Conservation (phyloP, 495 filamentous ascomycete species). For the Trypethelium eluteriae region DNA sequence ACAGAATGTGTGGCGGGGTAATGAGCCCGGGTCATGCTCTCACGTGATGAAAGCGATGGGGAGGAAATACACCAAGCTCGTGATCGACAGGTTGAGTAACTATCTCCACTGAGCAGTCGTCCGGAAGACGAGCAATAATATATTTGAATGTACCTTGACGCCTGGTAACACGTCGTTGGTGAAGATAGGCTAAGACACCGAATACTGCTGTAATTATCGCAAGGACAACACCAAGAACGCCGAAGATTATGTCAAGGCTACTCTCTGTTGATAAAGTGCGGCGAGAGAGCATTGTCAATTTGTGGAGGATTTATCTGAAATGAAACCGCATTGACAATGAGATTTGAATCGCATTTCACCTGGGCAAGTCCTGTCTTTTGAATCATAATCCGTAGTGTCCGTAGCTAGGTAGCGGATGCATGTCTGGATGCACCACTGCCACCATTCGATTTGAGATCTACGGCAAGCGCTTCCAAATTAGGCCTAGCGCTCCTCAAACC, state of each 20-base stretch:
- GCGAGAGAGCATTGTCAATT: too few relatives aligned
- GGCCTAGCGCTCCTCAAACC: too few relatives aligned
- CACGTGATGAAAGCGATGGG: background rate
- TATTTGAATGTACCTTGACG: background rate
- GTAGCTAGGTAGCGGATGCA: too few relatives aligned
- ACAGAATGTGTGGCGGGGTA: background rate
- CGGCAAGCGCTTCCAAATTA: too few relatives aligned
- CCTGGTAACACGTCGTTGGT: background rate
- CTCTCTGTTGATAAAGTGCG: background rate
- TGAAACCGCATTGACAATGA: too few relatives aligned
- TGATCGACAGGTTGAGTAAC: background rate
- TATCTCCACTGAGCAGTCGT: background rate
- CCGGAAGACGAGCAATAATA: background rate
- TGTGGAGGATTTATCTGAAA: too few relatives aligned
- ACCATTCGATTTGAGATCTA: too few relatives aligned
- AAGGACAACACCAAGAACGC: slow-evolving; percentile 33
- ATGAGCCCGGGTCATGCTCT: background rate
- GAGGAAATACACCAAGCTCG: background rate
- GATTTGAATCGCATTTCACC: too few relatives aligned
- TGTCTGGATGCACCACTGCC: too few relatives aligned
- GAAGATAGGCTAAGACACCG: background rate
- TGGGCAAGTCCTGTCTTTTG: too few relatives aligned
- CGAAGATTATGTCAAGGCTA: slow-evolving; percentile 27
- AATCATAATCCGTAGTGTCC: too few relatives aligned
- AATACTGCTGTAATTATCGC: slow-evolving; percentile 3